Percentiles rank a stretch among this genome's conserved stretches.
These are phyloP conservation scores for Combretum micranthum DNA, from an alignment of 345 rosid species.

Conservation along the genomic window DNA sequence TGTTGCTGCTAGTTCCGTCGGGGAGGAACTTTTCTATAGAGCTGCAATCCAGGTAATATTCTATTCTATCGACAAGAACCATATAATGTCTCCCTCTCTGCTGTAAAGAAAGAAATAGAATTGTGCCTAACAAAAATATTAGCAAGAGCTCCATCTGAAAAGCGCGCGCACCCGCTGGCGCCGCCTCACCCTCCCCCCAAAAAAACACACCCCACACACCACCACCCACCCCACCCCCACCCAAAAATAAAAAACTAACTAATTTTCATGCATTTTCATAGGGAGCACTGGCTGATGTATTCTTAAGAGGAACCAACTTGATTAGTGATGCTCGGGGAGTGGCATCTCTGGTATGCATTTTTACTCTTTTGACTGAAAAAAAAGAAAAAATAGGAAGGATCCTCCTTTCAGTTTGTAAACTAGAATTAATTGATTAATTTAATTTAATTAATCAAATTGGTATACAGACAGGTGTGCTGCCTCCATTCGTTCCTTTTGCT, in stretches of 20 bases:
- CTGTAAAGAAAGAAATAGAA: too few species aligned
- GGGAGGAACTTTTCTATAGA: conserved; percentile 98
- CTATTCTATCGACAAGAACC: not conserved
- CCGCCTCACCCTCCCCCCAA: too few species aligned
- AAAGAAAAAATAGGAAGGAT: too few species aligned
- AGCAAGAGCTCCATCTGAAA: too few species aligned
- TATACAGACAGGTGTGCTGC: conserved; percentile 67
- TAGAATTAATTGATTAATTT: too few species aligned
- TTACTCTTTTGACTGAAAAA: too few species aligned
- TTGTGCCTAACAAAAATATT: too few species aligned
- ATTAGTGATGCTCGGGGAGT: conserved; percentile 67
- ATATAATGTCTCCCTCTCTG: too few species aligned
- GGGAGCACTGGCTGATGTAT: conserved; percentile 89
- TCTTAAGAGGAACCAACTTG: conserved; percentile 70
- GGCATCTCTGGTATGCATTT: conserved; percentile 62
- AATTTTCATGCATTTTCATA: conserved; percentile 9
- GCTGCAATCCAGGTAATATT: conserved; percentile 87
- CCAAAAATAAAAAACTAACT: not conserved
- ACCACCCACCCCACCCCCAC: too few species aligned
- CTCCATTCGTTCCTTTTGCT: conserved; percentile 96
- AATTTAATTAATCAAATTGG: conserved; percentile 3
- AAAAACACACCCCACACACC: too few species aligned
- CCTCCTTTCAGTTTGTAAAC: too few species aligned
- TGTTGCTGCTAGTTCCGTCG: conserved; percentile 87
- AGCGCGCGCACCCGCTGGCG: too few species aligned